Evolutionary conservation across 257 asterid genomes (phyloP), one percentile per base, ranked within the genome.

Genomic region (Cynanchum wilfordii): DNA sequence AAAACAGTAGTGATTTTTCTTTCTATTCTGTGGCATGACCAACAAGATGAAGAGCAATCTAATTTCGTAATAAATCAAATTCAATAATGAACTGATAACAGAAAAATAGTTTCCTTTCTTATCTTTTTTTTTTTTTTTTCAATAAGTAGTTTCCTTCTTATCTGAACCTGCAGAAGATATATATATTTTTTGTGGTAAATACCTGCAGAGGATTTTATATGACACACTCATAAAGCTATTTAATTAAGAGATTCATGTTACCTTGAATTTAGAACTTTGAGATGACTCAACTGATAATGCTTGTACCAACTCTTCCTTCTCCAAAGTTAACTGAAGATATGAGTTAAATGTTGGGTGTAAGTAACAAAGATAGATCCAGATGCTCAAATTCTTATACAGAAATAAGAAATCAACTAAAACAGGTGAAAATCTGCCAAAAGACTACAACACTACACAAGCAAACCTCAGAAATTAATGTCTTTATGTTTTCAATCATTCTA

Each of bases 391-490:
- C 54, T 24, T 27, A 68, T 47, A 81, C 20, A 65, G 20, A 9
- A 22, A 63, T 9, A 51, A 76, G 51, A 45, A 62, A 67, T 70
- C 70, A 44, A 69, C 49, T 57, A 29, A 27, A 74, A 66, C 42
- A 68, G 72, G 78, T 45, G 71, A 77, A 73, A 38, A 65, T 69
- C 13, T 25, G 62, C 50, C 20, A 45, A 76, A 29, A 60, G 78
- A 30, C 69, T 44, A n/a, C 30, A 71, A 78, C 33, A 66, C 74
- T 44, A 82, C 58, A 72, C 59, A 71, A 70, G 69, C 64, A 66
- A 76, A 89, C 99, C 98, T 95, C 99, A 25, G 90, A 85, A 29
- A 90, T 82, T 81, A 95, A 82, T 58, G 88, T 86, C 79, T 88
- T 85, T 30, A 92, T 95, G 84, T 87, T 90, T 79, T 86, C 86